Percentiles rank a stretch among this genome's conserved stretches.
These are phyloP conservation scores for Lathyrus sativus DNA, from an alignment of 306 rosid genomes.

Conservation along the genomic window DNA sequence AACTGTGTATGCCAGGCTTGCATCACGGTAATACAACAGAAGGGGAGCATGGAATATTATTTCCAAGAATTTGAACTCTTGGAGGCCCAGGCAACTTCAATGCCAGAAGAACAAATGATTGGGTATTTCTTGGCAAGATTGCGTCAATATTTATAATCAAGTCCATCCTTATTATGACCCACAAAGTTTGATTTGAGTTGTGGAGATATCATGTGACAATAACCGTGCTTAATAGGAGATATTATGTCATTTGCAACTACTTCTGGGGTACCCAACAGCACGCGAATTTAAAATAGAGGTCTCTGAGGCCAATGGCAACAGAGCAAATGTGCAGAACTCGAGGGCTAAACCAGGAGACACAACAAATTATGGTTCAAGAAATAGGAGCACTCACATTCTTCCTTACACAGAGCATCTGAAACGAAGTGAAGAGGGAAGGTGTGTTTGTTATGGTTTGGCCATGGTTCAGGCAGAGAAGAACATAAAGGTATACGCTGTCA, in stretches of 20 bases:
- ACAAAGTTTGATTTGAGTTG: background rate
- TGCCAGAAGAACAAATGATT: background rate
- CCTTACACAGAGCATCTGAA: background rate
- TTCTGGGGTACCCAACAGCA: background rate
- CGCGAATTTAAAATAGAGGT: background rate
- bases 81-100: background rate
- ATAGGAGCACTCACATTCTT: background rate
- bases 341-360: background rate
- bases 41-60: background rate
- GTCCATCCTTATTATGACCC: background rate
- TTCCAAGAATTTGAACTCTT: background rate
- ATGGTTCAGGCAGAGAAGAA: background rate
- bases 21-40: background rate
- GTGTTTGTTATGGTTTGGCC: background rate
- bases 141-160: background rate
- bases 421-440: background rate
- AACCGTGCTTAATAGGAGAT: background rate
- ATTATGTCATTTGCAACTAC: background rate
- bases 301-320: background rate
- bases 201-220: background rate
- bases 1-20: background rate
- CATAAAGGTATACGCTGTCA: background rate
- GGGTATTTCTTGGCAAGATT: constrained; percentile 7
- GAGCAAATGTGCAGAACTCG: background rate
- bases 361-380: background rate